Conservation (phyloP, 1,284 basidiomycete species). For the Quambalaria eucalypti region DNA sequence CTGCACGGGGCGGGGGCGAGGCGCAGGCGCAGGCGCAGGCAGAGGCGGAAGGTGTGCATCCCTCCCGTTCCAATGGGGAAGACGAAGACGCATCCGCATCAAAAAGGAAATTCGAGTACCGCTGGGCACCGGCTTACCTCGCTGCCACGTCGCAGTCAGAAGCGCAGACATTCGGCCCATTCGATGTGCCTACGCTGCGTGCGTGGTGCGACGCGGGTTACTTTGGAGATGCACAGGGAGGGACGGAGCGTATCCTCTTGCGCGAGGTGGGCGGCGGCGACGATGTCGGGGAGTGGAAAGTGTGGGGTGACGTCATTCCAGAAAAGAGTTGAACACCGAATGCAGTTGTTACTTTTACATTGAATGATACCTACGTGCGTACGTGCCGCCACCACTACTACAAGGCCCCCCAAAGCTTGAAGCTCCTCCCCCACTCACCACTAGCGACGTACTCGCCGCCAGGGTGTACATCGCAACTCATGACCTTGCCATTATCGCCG, state of each 20-base stretch:
- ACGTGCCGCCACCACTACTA: too few relatives aligned
- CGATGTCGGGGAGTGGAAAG: background rate
- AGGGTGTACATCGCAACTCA: constrained; percentile 75
- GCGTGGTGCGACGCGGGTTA: constrained; percentile 36
- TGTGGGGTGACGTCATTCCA: background rate
- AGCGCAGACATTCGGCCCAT: constrained; percentile 36
- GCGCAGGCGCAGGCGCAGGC: background rate
- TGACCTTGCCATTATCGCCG: constrained; percentile 91
- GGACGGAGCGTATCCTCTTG: constrained; percentile 29
- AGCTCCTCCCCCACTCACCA: constrained; percentile 16
- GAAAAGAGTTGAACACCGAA: too few relatives aligned
- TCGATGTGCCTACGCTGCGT: constrained; percentile 16
- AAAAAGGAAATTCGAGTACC: constrained; percentile 35
- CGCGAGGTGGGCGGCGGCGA: constrained; percentile 1
- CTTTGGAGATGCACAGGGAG: constrained; percentile 23
- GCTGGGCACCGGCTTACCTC: constrained; percentile 38
- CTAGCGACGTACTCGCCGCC: constrained; percentile 19
- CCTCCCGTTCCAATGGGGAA: background rate
- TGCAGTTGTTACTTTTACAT: too few relatives aligned
- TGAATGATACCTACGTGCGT: too few relatives aligned
- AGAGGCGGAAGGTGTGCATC: background rate
- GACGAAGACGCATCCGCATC: too few relatives aligned
- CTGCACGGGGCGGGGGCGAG: constrained; percentile 15
- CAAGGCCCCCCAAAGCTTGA: constrained; percentile 7
- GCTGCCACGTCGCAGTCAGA: constrained; percentile 27